A percentile compares a stretch with the other conserved stretches of the same genome.
Conservation (phyloP, 163 green algal genomes). For the Chlamydomonas reinhardtii region DNA sequence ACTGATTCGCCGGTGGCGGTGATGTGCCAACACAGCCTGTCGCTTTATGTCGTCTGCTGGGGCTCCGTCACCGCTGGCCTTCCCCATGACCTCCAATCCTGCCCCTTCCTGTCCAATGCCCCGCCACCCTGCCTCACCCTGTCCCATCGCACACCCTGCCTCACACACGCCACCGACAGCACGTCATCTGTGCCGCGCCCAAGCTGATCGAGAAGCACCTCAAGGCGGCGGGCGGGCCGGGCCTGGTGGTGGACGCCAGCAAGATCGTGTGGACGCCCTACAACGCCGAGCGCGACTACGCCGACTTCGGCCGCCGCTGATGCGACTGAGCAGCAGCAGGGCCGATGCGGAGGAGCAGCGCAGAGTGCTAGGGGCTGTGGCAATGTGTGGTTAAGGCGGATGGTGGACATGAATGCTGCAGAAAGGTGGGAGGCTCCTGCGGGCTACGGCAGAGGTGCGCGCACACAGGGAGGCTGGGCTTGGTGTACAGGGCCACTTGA, state of each 20-base stretch:
- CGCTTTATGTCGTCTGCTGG: no score
- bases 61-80: no score
- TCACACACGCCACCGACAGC: constrained; percentile 67
- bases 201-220: constrained; percentile 91
- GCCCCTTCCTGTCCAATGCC: no score
- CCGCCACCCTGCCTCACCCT: no score
- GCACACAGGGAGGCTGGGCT: no score
- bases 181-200: constrained; percentile 94
- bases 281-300: constrained; percentile 84
- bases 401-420: no score
- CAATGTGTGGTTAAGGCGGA: not conserved
- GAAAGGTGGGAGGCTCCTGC: no score
- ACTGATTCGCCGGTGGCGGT: not conserved
- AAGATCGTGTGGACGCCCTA: constrained; percentile 98
- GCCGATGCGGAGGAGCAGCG: not conserved
- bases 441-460: no score
- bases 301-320: constrained; percentile 48
- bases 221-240: constrained; percentile 72
- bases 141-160: no score
- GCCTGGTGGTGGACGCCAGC: constrained; percentile 85
- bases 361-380: no score
- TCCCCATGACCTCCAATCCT: no score
- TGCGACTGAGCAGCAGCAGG: constrained; percentile 13
- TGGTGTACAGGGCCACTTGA: no score
- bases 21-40: not conserved